Conservation (phyloP, 23 red algal species). For the Agarophyton chilense region DNA sequence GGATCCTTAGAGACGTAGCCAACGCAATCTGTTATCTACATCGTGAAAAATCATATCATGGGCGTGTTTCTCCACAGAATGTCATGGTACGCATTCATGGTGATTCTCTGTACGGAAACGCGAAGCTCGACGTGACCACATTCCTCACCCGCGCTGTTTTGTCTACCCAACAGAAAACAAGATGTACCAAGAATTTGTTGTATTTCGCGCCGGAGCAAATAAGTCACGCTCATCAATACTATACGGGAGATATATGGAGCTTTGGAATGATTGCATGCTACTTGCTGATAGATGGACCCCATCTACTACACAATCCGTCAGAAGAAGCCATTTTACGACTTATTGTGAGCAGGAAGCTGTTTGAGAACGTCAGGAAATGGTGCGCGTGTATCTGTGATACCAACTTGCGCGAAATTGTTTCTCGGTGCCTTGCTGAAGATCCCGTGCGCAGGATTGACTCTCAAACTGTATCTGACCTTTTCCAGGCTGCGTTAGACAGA, state of each 20-base stretch:
- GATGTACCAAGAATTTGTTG: constrained; percentile 21
- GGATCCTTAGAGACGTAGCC: constrained; percentile 6
- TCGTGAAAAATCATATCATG: not conserved
- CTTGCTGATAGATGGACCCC: constrained; percentile 9
- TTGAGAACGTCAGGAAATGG: constrained; percentile 2
- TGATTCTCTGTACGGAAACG: constrained; percentile 1
- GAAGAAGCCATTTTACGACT: constrained; percentile 5
- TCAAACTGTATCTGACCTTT: constrained; percentile 3
- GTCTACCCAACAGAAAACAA: constrained; percentile 15
- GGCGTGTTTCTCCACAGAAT: constrained; percentile 15
- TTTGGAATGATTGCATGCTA: constrained; percentile 34
- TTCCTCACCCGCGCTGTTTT: not conserved
- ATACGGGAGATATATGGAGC: constrained; percentile 18
- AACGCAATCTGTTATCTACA: constrained; percentile 19
- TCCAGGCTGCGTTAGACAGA: constrained; percentile 1
- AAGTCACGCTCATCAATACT: not conserved
- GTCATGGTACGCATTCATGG: constrained; percentile 22
- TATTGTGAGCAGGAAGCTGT: not conserved
- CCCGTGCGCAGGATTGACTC: not conserved
- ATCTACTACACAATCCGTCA: constrained; percentile 17
- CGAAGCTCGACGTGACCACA: constrained; percentile 18
- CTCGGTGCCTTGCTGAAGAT: constrained; percentile 1
- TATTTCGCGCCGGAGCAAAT: constrained; percentile 20
- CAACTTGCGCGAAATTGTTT: not conserved
- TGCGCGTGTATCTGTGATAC: constrained; percentile 1